A percentile compares a stretch with the other conserved stretches of the same genome.
Evolutionary conservation across 2,329 filamentous ascomycete genomes (phyloP).

Genomic region (Fusarium clavum): DNA sequence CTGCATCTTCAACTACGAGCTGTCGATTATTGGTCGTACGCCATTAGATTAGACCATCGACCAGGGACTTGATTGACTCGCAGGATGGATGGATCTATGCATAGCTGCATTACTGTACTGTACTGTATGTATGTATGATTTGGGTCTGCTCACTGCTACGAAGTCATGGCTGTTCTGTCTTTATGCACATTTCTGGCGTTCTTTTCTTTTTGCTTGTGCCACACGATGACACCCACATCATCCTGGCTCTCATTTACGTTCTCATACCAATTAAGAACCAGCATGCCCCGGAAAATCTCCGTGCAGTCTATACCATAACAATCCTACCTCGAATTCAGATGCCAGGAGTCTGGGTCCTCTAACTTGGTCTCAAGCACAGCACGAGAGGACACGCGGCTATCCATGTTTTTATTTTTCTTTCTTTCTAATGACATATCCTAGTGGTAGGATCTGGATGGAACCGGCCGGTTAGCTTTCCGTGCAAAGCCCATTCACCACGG

Average conservation of each 20-base stretch:
- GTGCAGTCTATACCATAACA: conserved; percentile 3
- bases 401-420: not conserved
- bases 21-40: not conserved
- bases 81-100: conserved; percentile 8
- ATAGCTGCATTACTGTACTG: not conserved
- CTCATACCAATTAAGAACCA: not conserved
- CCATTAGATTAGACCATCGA: not conserved
- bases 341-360: not conserved
- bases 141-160: not conserved
- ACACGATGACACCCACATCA: conserved; percentile 22
- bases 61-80: conserved; percentile 8
- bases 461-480: conserved; percentile 5
- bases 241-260: not conserved
- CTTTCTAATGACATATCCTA: not conserved
- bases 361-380: not conserved
- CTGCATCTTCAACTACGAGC: conserved; percentile 18
- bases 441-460: not conserved
- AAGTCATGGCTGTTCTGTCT: conserved; percentile 29
- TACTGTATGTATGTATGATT: not conserved
- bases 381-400: not conserved
- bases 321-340: not conserved
- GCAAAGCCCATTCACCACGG: conserved; percentile 10
- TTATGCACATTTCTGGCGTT: conserved; percentile 19
- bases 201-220: conserved; percentile 9
- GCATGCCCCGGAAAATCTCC: conserved; percentile 34